Conservation (phyloP, 768 basidiomycete species). For the Leccinum subgranulosum region DNA sequence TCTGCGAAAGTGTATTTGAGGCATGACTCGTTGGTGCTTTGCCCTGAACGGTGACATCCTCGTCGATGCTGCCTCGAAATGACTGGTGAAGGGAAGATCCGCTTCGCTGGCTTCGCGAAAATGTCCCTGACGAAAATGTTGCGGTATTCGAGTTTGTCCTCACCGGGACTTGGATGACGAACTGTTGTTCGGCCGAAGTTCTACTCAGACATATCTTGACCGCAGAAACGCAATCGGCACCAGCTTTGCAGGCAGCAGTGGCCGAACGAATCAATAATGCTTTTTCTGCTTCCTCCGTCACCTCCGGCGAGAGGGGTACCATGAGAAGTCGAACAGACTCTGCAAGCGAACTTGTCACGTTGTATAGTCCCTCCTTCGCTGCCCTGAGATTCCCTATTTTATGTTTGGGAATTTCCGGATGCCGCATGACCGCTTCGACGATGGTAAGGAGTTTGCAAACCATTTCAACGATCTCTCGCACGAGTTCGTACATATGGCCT, state of each 20-base stretch:
- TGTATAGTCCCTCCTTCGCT: conserved; percentile 81
- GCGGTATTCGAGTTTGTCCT: conserved; percentile 43
- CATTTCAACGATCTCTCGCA: conserved; percentile 91
- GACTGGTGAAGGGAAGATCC: conserved; percentile 36
- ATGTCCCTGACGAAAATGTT: conserved; percentile 47
- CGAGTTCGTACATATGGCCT: conserved; percentile 90
- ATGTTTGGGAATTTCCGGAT: conserved; percentile 63
- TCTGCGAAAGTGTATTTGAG: conserved; percentile 11
- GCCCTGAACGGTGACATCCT: conserved; percentile 60
- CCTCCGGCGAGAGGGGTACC: conserved; percentile 38
- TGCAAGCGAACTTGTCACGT: conserved; percentile 80
- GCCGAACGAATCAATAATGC: conserved; percentile 75
- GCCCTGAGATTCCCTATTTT: conserved; percentile 63
- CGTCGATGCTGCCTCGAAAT: conserved; percentile 42
- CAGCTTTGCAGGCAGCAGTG: conserved; percentile 82
- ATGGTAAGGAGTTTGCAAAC: conserved; percentile 89
- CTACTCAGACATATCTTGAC: conserved; percentile 80
- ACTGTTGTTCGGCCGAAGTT: conserved; percentile 56
- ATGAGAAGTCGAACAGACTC: conserved; percentile 83
- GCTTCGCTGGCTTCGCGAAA: conserved; percentile 39
- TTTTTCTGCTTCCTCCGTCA: conserved; percentile 83
- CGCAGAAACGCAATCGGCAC: conserved; percentile 82
- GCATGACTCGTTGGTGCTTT: conserved; percentile 33
- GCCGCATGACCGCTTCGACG: conserved; percentile 82
- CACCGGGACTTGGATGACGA: conserved; percentile 61